A percentile compares a stretch with the other conserved stretches of the same genome.
These are phyloP conservation scores for Ceratopteris richardii DNA, from an alignment of 75 land plant species.

Conservation along the genomic window DNA sequence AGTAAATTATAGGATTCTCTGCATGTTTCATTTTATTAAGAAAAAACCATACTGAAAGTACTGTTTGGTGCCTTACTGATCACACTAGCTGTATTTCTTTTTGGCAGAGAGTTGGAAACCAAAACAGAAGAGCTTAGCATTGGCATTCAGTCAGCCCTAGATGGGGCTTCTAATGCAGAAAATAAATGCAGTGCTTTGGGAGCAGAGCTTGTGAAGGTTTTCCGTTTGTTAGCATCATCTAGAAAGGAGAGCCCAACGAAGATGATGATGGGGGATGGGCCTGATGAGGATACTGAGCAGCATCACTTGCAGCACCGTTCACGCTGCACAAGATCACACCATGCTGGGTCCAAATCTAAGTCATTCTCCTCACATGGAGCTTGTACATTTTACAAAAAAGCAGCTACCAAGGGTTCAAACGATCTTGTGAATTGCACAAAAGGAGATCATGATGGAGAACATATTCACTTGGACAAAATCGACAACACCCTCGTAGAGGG, in stretches of 20 bases:
- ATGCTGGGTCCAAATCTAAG: neutral
- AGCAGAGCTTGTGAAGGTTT: slow-evolving; percentile 35
- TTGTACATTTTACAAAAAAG: neutral
- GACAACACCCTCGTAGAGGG: too few relatives aligned
- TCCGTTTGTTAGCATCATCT: slow-evolving; percentile 17
- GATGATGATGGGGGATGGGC: slow-evolving; percentile 1
- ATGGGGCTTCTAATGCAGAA: slow-evolving; percentile 23
- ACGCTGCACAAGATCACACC: neutral
- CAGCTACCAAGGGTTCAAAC: neutral
- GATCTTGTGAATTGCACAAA: neutral
- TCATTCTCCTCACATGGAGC: neutral
- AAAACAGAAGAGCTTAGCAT: slow-evolving; percentile 20
- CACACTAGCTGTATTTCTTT: too few relatives aligned
- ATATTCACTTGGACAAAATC: too few relatives aligned
- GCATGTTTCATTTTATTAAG: too few relatives aligned
- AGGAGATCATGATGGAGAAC: too few relatives aligned
- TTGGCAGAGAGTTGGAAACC: slow-evolving; percentile 15
- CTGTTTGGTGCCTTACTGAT: too few relatives aligned
- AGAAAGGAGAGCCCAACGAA: slow-evolving; percentile 11
- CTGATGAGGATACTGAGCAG: slow-evolving; percentile 1
- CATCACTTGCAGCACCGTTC: neutral
- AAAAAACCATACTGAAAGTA: too few relatives aligned
- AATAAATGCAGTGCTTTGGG: slow-evolving; percentile 32
- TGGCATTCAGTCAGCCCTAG: slow-evolving; percentile 19
- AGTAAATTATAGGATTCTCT: too few relatives aligned